Evolutionary conservation across 768 basidiomycete genomes (phyloP), one percentile per base, ranked within the genome.

Genomic region (Pholiota molesta): DNA sequence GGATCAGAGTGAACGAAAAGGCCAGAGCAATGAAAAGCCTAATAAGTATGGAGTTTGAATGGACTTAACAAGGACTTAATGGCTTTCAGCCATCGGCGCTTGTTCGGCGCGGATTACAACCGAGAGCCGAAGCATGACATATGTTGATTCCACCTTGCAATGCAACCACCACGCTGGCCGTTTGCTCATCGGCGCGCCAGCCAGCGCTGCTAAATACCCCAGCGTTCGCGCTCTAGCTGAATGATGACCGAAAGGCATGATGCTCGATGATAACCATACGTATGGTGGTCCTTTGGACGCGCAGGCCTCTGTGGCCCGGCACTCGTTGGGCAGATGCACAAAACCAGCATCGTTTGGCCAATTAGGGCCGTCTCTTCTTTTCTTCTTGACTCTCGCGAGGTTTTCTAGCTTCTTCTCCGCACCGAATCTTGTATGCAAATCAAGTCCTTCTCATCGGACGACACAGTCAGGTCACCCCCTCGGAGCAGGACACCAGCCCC

Each of bases 281-380:
- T 17, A 39, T 7, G 42, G 1, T 44, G 28, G 37, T 16, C 42
- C 11, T 31, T 35, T 29, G 31, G 31, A n/a, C 33, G 57, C 45
- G 11, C 13, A 58, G 47, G 57, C 47, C 57, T 52, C 47, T 58
- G 42, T 39, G 57, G 31, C 55, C 57, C 56, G 49, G 58, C 39
- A 55, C 10, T 59, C 58, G 62, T 63, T 63, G 62, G 62, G 62
- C 62, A 62, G 44, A 29, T 57, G 59, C 61, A 54, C 60, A 61
- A 62, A 62, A 59, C 45, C 40, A 56, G 47, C 47, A 26, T 45
- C 40, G 40, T 55, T 63, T 66, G 62, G 40, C 66, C 66, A 61
- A 62, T 64, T 62, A 40, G 35, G 63, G 66, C 55, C 52, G 45
- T 23, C 66, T 67, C 63, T 62, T 65, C 56, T 52, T 63, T 65